A percentile compares a stretch with the other conserved stretches of the same genome.
phyloP scores from a whole-genome alignment of 306 rosid species.

The Carpinus viminea region DNA sequence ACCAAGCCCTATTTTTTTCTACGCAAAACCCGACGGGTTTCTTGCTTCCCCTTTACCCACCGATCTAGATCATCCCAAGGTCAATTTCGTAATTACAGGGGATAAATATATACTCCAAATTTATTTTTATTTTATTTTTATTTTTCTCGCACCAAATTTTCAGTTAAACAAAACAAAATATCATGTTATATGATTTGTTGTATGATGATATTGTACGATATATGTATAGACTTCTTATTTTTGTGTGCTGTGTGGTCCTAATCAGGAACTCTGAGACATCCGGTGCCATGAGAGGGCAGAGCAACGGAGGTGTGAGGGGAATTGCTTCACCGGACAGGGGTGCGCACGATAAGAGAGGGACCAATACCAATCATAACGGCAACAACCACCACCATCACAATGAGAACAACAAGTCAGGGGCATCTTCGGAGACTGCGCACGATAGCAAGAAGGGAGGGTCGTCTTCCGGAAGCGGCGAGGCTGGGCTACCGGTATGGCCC shows the following conservation, averaged over 20 bases:
- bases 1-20: conserved; percentile 38
- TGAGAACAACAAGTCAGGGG: conserved; percentile 61
- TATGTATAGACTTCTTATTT: conserved; percentile 14
- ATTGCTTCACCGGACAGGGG: conserved; percentile 83
- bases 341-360: conserved; percentile 83
- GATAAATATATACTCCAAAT: conserved; percentile 7
- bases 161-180: not conserved
- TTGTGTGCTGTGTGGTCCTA: conserved; percentile 13
- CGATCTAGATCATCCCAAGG: conserved; percentile 60
- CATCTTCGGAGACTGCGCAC: conserved; percentile 86
- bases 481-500: conserved; percentile 68
- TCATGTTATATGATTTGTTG: conserved; percentile 5
- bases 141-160: conserved; percentile 10
- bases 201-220: conserved; percentile 12
- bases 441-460: conserved; percentile 96
- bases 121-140: not conserved
- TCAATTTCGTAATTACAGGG: conserved; percentile 52
- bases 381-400: conserved; percentile 33
- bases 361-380: conserved; percentile 25
- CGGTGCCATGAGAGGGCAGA: conserved; percentile 77
- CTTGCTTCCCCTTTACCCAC: conserved; percentile 21
- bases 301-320: conserved; percentile 76
- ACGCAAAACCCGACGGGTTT: conserved; percentile 43
- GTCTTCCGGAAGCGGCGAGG: conserved; percentile 84
- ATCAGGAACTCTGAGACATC: conserved; percentile 77